Percentiles rank a stretch among this genome's conserved stretches.
These are phyloP conservation scores for Botrytis hyacinthi DNA, from an alignment of 2,329 filamentous ascomycete genomes.

Conservation along the genomic window DNA sequence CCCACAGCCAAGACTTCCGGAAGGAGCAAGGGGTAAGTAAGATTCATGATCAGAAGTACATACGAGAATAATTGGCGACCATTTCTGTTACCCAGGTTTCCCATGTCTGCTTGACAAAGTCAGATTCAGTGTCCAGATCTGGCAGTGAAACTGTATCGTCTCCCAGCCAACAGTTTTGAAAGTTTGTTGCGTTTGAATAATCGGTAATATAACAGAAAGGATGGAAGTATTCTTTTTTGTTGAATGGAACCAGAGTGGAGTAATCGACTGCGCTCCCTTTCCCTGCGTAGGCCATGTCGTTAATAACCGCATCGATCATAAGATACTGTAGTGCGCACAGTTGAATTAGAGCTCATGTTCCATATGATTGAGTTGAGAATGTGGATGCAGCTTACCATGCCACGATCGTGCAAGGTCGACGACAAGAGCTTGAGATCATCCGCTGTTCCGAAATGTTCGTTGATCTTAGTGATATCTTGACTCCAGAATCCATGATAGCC, in stretches of 20 bases:
- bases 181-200: constrained; percentile 39
- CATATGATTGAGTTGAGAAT: background rate
- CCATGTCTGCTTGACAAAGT: constrained; percentile 23
- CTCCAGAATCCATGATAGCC: constrained; percentile 48
- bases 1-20: constrained; percentile 8
- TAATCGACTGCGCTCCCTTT: constrained; percentile 23
- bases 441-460: constrained; percentile 57
- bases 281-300: constrained; percentile 43
- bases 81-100: constrained; percentile 24
- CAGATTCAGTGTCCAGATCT: constrained; percentile 42
- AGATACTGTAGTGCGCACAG: constrained; percentile 37
- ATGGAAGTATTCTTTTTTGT: constrained; percentile 26
- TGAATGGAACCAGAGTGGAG: constrained; percentile 26
- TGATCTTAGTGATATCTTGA: constrained; percentile 49
- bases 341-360: background rate
- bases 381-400: constrained; percentile 41
- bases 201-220: constrained; percentile 35
- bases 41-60: constrained; percentile 41
- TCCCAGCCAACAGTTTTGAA: constrained; percentile 28
- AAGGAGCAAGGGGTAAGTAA: constrained; percentile 45
- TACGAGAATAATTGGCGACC: constrained; percentile 28
- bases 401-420: constrained; percentile 51
- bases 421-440: constrained; percentile 58
- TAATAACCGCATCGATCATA: constrained; percentile 50
- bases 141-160: constrained; percentile 45